Conservation (phyloP, 2,329 filamentous ascomycete species). For the Exophiala calicioides region DNA sequence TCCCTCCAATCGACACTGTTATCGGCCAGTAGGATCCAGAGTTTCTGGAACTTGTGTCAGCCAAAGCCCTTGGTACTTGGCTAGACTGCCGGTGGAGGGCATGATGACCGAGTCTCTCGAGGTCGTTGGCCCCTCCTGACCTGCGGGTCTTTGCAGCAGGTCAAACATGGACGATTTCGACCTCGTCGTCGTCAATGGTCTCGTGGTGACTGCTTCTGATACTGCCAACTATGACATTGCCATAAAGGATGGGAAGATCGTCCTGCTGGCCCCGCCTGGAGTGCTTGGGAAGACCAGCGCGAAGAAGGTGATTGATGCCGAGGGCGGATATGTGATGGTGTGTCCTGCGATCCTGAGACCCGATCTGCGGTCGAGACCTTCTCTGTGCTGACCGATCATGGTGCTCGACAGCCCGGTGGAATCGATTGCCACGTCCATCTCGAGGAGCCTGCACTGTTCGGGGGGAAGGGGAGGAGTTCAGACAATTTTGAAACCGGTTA, state of each 20-base stretch:
- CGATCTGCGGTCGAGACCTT: constrained; percentile 1
- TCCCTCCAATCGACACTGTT: too few relatives aligned
- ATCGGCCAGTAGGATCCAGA: too few relatives aligned
- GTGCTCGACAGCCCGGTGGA: constrained; percentile 44
- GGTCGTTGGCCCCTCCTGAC: constrained; percentile 3
- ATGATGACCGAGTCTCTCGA: constrained; percentile 9
- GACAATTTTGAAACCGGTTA: constrained; percentile 47
- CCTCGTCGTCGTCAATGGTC: constrained; percentile 47
- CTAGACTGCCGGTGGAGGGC: too few relatives aligned
- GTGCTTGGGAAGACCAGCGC: constrained; percentile 35
- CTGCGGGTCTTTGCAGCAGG: not conserved
- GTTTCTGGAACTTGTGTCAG: too few relatives aligned
- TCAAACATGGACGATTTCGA: constrained; percentile 36
- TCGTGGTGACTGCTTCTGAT: constrained; percentile 48
- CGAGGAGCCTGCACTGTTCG: constrained; percentile 48
- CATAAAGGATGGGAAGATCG: constrained; percentile 48
- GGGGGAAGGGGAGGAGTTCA: constrained; percentile 45
- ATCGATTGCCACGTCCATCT: constrained; percentile 53
- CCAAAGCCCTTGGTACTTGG: too few relatives aligned
- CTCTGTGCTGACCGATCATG: too few relatives aligned
- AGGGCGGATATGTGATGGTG: constrained; percentile 46
- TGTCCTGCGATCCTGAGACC: not conserved
- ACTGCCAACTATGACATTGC: constrained; percentile 46
- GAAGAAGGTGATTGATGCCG: constrained; percentile 43
- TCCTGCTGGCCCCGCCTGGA: constrained; percentile 42